Evolutionary conservation across 2,329 filamentous ascomycete species (phyloP).

Genomic region (Aureobasidium sp.): DNA sequence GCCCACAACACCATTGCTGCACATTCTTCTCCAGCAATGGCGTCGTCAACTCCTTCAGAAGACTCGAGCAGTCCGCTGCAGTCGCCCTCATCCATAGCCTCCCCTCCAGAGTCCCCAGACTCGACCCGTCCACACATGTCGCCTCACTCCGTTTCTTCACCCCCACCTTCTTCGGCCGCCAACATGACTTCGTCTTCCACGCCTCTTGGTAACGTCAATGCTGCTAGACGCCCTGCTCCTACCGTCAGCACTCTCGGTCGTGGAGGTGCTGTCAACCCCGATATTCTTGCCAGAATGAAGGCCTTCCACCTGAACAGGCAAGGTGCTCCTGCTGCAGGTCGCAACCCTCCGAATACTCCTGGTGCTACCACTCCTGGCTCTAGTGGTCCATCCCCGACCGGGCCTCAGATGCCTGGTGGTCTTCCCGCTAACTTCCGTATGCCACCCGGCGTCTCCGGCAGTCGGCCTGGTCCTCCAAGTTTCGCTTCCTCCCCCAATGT

Average conservation of each 20-base stretch:
- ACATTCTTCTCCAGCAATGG: neutral
- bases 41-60: neutral
- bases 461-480: conserved; percentile 31
- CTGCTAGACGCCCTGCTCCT: conserved; percentile 49
- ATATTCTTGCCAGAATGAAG: conserved; percentile 63
- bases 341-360: conserved; percentile 22
- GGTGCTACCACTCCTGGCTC: conserved; percentile 19
- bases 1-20: neutral
- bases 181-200: conserved; percentile 78
- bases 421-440: conserved; percentile 40
- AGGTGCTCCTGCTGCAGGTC: conserved; percentile 41
- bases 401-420: conserved; percentile 25
- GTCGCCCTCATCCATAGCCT: conserved; percentile 8
- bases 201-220: conserved; percentile 68
- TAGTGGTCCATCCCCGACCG: conserved; percentile 18
- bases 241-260: conserved; percentile 35
- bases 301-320: conserved; percentile 61
- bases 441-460: conserved; percentile 27
- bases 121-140: conserved; percentile 32
- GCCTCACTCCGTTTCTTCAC: conserved; percentile 54
- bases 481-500: conserved; percentile 45
- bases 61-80: conserved; percentile 10
- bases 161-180: conserved; percentile 40
- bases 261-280: conserved; percentile 42
- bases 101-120: conserved; percentile 1